phyloP scores from a whole-genome alignment of 1,139 yeast species.

The Candida mesenterica region DNA sequence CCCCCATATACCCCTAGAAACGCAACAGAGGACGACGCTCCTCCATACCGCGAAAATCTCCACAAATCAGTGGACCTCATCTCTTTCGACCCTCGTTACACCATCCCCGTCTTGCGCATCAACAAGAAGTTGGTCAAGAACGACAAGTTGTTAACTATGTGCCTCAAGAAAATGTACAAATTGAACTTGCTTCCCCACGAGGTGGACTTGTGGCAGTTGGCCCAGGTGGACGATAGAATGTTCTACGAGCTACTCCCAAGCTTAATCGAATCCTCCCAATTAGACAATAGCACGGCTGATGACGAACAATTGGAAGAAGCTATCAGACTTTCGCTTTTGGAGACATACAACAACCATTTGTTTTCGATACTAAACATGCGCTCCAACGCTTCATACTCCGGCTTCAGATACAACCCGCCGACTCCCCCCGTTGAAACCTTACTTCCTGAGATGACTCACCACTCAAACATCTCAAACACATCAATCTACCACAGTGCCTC shows the following conservation, averaged over 20 bases:
- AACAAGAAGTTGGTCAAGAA: slow-evolving; percentile 32
- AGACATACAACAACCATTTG: slow-evolving; percentile 8
- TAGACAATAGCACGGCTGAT: too few species aligned
- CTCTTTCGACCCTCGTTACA: slow-evolving; percentile 42
- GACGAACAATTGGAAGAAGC: slow-evolving; percentile 12
- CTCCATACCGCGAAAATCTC: slow-evolving; percentile 39
- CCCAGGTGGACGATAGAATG: slow-evolving; percentile 37
- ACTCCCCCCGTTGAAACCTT: not conserved
- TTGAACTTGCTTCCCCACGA: slow-evolving; percentile 33
- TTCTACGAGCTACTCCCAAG: slow-evolving; percentile 34
- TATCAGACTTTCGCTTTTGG: slow-evolving; percentile 10
- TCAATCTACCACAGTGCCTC: not conserved
- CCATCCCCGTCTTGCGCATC: slow-evolving; percentile 36
- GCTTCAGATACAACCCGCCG: slow-evolving; percentile 10
- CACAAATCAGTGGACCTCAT: slow-evolving; percentile 37
- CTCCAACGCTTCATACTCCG: slow-evolving; percentile 7
- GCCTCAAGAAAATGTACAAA: slow-evolving; percentile 27
- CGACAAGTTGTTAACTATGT: slow-evolving; percentile 23
- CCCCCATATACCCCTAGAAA: not conserved
- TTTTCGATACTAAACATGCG: slow-evolving; percentile 6
- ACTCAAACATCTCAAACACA: not conserved
- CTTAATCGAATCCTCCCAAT: slow-evolving; percentile 1
- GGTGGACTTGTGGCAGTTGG: slow-evolving; percentile 38
- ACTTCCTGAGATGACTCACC: not conserved
- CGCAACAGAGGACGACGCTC: slow-evolving; percentile 16